Base-by-base conservation (phyloP, 768 basidiomycete species). In the Rhizopogon roseolus region DNA sequence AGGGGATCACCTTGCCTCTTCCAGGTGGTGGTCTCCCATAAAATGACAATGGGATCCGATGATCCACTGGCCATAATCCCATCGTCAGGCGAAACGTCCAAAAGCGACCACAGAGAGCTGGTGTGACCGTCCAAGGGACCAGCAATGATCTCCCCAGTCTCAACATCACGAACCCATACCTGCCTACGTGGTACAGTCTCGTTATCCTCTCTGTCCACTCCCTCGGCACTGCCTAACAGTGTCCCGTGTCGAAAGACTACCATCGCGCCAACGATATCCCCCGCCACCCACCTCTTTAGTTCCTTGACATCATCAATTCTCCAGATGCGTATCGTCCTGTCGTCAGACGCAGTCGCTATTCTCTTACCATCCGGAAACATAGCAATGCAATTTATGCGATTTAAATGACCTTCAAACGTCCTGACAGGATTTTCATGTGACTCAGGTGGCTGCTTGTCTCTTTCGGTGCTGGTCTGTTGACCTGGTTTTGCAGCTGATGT, bases 11-110 rank as follows among this genome's bases (percentile, higher is more conserved):
- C n/a, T 16, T 42, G n/a, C 48, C 13, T 40, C 17, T 41, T 40
- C 34, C 46, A 38, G 28, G 54, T 41, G 17, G 2, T n/a, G 4
- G 34, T 34, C 17, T 54, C 54, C 54, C 54, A 54, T 16, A 41
- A 48, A 10, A 16, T 29, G 1, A 54, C 55, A 6, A 8, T 1
- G 41, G 46, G 19, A 9, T 9, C 17, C 11, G 57, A 57, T n/a
- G 53, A 29, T 29, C 29, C 29, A 4, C 42, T 56, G n/a, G 37
- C 56, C 17, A 60, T 8, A 1, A 36, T 28, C 1, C 13, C 4
- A 3, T 53, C 50, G 39, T 60, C 57, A 37, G 51, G 54, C 41
- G 41, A 54, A 54, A 46, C 53, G n/a, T 14, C 41, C n/a, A 60
- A 49, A 22, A 1, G 16, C 7, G 8, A 49, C 27, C 1, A 9